phyloP scores from a whole-genome alignment of 257 asterid genomes.

The Scutellaria galericulata region DNA sequence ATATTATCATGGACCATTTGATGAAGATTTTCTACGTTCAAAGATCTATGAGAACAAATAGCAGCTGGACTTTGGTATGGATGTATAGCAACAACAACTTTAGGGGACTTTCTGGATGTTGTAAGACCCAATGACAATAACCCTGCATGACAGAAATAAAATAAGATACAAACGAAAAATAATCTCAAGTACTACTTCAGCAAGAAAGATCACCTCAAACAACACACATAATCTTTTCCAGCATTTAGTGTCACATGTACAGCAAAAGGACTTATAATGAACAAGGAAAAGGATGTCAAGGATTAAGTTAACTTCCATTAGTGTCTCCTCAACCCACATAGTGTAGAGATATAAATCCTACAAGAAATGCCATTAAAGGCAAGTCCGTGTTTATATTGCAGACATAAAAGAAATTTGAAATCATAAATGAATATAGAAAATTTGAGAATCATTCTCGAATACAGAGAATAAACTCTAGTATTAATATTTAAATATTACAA shows the following conservation, averaged over 20 bases:
- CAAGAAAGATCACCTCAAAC: slow-evolving; percentile 67
- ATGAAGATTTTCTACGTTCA: slow-evolving; percentile 86
- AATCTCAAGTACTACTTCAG: slow-evolving; percentile 30
- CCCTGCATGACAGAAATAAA: slow-evolving; percentile 57
- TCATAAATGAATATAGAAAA: neutral
- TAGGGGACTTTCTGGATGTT: too few relatives aligned
- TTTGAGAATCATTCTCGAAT: too few relatives aligned
- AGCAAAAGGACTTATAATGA: slow-evolving; percentile 68
- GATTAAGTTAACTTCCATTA: slow-evolving; percentile 79
- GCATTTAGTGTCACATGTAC: slow-evolving; percentile 66
- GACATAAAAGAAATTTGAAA: slow-evolving; percentile 13
- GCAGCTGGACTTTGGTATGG: slow-evolving; percentile 82
- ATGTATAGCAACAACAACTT: slow-evolving; percentile 66
- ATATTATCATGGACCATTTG: slow-evolving; percentile 86
- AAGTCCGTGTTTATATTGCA: slow-evolving; percentile 16
- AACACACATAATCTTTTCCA: slow-evolving; percentile 80
- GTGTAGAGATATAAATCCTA: slow-evolving; percentile 81
- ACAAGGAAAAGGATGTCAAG: slow-evolving; percentile 84
- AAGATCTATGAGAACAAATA: slow-evolving; percentile 76
- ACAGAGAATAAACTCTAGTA: neutral
- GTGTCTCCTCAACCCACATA: slow-evolving; percentile 92
- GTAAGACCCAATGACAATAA: slow-evolving; percentile 61
- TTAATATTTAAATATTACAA: slow-evolving; percentile 27
- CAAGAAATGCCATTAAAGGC: slow-evolving; percentile 33
- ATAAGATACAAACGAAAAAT: slow-evolving; percentile 25